A percentile compares a stretch with the other conserved stretches of the same genome.
phyloP scores from a whole-genome alignment of 768 basidiomycete genomes.

The Pseudohyphozyma bogoriensis region DNA sequence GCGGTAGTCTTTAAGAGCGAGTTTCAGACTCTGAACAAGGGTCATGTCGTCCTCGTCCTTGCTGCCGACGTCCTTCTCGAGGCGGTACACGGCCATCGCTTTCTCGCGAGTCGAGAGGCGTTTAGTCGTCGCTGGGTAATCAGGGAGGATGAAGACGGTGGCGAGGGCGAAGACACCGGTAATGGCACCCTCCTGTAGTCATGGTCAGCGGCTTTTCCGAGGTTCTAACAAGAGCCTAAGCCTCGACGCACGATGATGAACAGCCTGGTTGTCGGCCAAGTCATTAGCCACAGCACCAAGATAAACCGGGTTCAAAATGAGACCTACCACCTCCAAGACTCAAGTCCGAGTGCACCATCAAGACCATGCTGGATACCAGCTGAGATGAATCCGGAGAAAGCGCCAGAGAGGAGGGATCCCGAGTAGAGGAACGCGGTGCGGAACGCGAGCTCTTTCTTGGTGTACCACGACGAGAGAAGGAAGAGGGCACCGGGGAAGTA shows the following conservation, averaged over 20 bases:
- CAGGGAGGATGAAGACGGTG: constrained; percentile 1
- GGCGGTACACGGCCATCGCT: constrained; percentile 19
- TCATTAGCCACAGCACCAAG: no score
- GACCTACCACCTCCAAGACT: constrained; percentile 13
- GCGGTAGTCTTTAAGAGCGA: constrained; percentile 28
- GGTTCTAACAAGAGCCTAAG: no score
- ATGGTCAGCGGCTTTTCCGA: no score
- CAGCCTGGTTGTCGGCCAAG: constrained; percentile 9
- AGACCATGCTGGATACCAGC: constrained; percentile 14
- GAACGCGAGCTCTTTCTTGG: constrained; percentile 31
- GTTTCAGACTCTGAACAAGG: constrained; percentile 23
- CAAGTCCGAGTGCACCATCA: constrained; percentile 7
- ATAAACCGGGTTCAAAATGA: background rate
- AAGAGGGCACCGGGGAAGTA: constrained; percentile 33
- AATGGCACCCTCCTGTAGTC: constrained; percentile 24
- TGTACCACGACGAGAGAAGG: constrained; percentile 33
- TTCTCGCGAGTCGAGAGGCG: constrained; percentile 8
- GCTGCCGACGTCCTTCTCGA: constrained; percentile 26
- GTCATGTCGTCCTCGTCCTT: constrained; percentile 28
- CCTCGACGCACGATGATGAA: constrained; percentile 4
- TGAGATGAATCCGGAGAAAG: constrained; percentile 11
- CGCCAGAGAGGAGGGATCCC: constrained; percentile 30
- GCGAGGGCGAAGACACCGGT: constrained; percentile 9
- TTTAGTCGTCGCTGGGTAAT: constrained; percentile 19
- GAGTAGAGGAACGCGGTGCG: constrained; percentile 13